Evolutionary conservation across 495 filamentous ascomycete genomes (phyloP).

Genomic region (Hypoxylon cercidicola): DNA sequence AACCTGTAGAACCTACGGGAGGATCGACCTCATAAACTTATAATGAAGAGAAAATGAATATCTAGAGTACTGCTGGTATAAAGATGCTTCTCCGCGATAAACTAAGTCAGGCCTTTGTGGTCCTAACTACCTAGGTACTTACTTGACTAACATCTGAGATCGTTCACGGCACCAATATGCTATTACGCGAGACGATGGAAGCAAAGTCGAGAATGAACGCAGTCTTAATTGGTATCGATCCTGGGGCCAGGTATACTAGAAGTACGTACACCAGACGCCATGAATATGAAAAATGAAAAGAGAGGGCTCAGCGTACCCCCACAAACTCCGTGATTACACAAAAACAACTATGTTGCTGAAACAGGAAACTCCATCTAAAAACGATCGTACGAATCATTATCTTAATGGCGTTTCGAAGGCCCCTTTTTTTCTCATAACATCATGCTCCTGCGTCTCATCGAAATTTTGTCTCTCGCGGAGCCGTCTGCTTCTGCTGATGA

Average conservation of each 20-base stretch:
- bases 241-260: constrained; percentile 26
- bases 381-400: constrained; percentile 36
- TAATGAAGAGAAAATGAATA: constrained; percentile 20
- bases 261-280: constrained; percentile 48
- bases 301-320: constrained; percentile 9
- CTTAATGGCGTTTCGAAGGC: constrained; percentile 9
- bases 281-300: constrained; percentile 26
- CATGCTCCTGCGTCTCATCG: constrained; percentile 62
- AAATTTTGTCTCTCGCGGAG: constrained; percentile 24
- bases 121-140: constrained; percentile 12
- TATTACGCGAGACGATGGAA: not conserved
- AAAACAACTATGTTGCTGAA: constrained; percentile 20
- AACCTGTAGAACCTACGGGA: constrained; percentile 69
- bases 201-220: not conserved
- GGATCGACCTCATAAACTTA: constrained; percentile 48
- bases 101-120: constrained; percentile 11
- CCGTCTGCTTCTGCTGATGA: constrained; percentile 25
- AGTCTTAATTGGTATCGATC: constrained; percentile 10
- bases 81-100: constrained; percentile 28
- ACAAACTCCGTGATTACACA: constrained; percentile 19
- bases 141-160: not conserved
- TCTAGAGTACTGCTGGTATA: constrained; percentile 24
- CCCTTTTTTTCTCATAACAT: constrained; percentile 60
- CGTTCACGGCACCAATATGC: not conserved
- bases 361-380: constrained; percentile 10